Base-by-base conservation (phyloP, 2,329 filamentous ascomycete species). In the Phaeosphaeria sp. region DNA sequence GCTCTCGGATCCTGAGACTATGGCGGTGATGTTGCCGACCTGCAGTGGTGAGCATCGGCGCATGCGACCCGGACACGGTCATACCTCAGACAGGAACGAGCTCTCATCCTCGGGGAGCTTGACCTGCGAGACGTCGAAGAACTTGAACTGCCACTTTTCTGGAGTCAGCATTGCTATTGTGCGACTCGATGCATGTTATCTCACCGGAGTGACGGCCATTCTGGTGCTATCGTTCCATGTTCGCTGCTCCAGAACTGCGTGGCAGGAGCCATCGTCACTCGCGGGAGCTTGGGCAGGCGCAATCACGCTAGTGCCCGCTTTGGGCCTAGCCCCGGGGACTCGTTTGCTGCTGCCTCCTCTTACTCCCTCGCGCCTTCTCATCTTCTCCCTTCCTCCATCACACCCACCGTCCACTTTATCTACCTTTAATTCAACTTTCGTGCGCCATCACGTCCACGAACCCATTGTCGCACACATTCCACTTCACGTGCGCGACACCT, bases 121-220 rank as follows among this genome's bases (percentile, higher is more conserved):
- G 78, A 97, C 89, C 76, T 91, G 89, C 76, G 88, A 88, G 78
- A 96, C 92, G 80, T 97, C 92, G 86, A 99, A 98, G 89, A 99
- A 99, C 85, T 96, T 93, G 83, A 99, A 99, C 91, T 97, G 97
- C 94, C 95, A 98, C 94, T 97, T 65, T 46, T 52, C 53, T 15
- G 46, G 53, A 18, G 53, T 76, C 61, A 76, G 74, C 66, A 20
- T 50, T 20, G 60, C 47, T 61, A 64, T 64, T 11, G 6, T 59
- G 21, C 22, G 40, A 48, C 43, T 45, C 11, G 2, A 7, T 27
- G 24, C 8, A 40, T 40, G 51, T 13, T 6, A 7, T 36, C 68
- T 56, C 63, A 79, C 78, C 74, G 77, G 77, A 72, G 77, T 77
- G 69, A 79, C 69, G 56, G 78, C 77, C 77, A 79, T 79, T 61